A percentile compares a stretch with the other conserved stretches of the same genome.
These are phyloP conservation scores for Penicillium macrosclerotiorum DNA, from an alignment of 495 filamentous ascomycete genomes.

Conservation along the genomic window DNA sequence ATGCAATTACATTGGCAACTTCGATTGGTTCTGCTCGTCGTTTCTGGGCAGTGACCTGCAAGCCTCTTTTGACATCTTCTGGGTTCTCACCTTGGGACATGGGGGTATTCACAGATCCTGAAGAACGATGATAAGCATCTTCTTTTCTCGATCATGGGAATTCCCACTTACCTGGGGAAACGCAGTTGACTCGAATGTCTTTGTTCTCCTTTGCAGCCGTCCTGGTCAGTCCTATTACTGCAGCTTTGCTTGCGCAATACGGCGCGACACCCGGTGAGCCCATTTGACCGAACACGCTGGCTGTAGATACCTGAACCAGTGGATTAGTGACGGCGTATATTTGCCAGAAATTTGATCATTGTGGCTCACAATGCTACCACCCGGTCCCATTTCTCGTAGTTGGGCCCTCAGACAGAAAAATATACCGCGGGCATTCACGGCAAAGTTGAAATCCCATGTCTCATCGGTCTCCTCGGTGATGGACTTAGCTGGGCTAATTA, in stretches of 20 bases:
- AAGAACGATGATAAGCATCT: too few relatives aligned
- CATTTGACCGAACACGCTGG: constrained; percentile 48
- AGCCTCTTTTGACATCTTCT: constrained; percentile 11
- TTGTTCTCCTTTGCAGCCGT: constrained; percentile 51
- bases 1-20: constrained; percentile 48
- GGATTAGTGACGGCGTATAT: not conserved
- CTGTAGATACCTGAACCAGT: constrained; percentile 25
- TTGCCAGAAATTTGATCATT: too few relatives aligned
- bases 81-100: constrained; percentile 13
- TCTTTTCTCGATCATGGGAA: not conserved
- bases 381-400: constrained; percentile 39
- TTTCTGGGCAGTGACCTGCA: constrained; percentile 18
- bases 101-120: constrained; percentile 19
- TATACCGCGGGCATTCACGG: constrained; percentile 50
- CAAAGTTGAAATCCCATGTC: constrained; percentile 49
- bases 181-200: constrained; percentile 53
- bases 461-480: constrained; percentile 36
- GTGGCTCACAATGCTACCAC: constrained; percentile 52
- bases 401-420: constrained; percentile 53
- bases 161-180: constrained; percentile 12
- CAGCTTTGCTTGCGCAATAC: constrained; percentile 54
- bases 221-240: constrained; percentile 52
- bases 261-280: constrained; percentile 41
- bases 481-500: constrained; percentile 26
- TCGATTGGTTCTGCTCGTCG: constrained; percentile 42